These are phyloP conservation scores for Corinectria fuckeliana DNA, from an alignment of 2,329 filamentous ascomycete species.

Conservation along the genomic window DNA sequence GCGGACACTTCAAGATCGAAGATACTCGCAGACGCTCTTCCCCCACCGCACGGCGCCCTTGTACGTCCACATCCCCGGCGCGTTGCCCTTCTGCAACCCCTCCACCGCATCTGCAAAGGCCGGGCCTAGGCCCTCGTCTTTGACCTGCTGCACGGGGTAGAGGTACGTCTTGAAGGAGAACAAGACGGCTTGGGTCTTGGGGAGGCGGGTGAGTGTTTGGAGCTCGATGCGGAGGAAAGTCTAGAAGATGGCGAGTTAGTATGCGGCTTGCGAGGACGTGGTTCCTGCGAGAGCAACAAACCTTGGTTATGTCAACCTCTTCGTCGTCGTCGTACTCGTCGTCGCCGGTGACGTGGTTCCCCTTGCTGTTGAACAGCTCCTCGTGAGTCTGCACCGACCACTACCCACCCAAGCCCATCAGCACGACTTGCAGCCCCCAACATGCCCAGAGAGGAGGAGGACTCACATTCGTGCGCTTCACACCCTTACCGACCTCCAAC, in stretches of 20 bases:
- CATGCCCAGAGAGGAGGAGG: background rate
- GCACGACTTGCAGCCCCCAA: background rate
- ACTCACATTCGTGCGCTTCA: slow-evolving; percentile 58
- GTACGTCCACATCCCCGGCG: slow-evolving; percentile 60
- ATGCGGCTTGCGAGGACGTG: background rate
- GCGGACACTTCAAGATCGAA: slow-evolving; percentile 42
- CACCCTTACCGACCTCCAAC: slow-evolving; percentile 55
- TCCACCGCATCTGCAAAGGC: slow-evolving; percentile 60
- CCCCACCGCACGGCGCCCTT: slow-evolving; percentile 58
- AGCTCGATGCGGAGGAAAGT: slow-evolving; percentile 55
- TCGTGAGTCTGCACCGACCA: slow-evolving; percentile 27
- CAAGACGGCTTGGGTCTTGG: slow-evolving; percentile 52
- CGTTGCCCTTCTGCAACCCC: slow-evolving; percentile 57
- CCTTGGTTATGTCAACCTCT: slow-evolving; percentile 19
- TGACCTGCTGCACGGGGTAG: slow-evolving; percentile 56
- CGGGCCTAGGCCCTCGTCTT: slow-evolving; percentile 54
- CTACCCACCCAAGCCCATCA: slow-evolving; percentile 8
- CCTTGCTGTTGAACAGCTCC: slow-evolving; percentile 16
- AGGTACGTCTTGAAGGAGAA: slow-evolving; percentile 65
- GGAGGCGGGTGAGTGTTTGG: slow-evolving; percentile 58
- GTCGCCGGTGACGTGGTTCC: slow-evolving; percentile 26
- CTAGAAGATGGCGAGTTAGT: slow-evolving; percentile 27
- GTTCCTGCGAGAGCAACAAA: slow-evolving; percentile 1
- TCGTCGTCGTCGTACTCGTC: slow-evolving; percentile 19
- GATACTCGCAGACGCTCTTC: slow-evolving; percentile 52